phyloP scores from a whole-genome alignment of 768 basidiomycete species.

The Crepidotus variabilis region DNA sequence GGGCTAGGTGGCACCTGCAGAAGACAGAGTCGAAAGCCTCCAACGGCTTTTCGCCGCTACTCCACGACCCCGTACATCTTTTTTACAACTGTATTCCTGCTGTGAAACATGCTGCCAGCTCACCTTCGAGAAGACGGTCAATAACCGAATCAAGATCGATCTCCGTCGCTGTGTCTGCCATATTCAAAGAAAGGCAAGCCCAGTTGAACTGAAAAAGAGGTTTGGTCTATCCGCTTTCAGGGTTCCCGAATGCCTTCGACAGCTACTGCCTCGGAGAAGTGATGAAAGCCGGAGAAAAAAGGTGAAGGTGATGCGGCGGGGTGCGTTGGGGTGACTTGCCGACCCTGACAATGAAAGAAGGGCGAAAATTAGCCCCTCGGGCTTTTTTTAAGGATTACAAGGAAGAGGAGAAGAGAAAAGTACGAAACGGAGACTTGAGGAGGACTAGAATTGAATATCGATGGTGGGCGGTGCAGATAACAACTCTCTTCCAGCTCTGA shows the following conservation, averaged over 20 bases:
- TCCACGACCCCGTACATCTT: not conserved
- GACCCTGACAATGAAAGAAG: slow-evolving; percentile 5
- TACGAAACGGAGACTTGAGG: slow-evolving; percentile 17
- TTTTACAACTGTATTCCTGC: not conserved
- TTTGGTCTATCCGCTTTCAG: slow-evolving; percentile 8
- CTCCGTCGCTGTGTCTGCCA: slow-evolving; percentile 83
- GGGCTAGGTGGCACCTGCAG: not conserved
- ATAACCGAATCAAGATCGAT: slow-evolving; percentile 99
- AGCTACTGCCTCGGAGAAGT: slow-evolving; percentile 12
- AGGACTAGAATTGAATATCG: slow-evolving; percentile 32
- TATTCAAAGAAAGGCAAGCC: slow-evolving; percentile 20
- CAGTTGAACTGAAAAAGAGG: not conserved
- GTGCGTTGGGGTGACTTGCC: slow-evolving; percentile 7
- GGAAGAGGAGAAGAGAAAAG: slow-evolving; percentile 5
- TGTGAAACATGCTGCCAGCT: slow-evolving; percentile 15
- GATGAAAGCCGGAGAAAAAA: slow-evolving; percentile 11
- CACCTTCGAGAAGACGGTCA: slow-evolving; percentile 96
- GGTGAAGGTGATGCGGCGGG: slow-evolving; percentile 15
- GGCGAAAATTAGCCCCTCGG: slow-evolving; percentile 7
- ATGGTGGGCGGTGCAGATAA: slow-evolving; percentile 48
- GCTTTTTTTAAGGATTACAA: slow-evolving; percentile 6
- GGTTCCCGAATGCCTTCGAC: slow-evolving; percentile 10
- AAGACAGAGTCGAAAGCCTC: not conserved
- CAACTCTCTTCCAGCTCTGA: slow-evolving; percentile 31
- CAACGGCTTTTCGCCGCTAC: not conserved